A percentile compares a stretch with the other conserved stretches of the same genome.
These are phyloP conservation scores for Thalassiosira allenii DNA, from an alignment of 352 stramenopile species.

Conservation along the genomic window DNA sequence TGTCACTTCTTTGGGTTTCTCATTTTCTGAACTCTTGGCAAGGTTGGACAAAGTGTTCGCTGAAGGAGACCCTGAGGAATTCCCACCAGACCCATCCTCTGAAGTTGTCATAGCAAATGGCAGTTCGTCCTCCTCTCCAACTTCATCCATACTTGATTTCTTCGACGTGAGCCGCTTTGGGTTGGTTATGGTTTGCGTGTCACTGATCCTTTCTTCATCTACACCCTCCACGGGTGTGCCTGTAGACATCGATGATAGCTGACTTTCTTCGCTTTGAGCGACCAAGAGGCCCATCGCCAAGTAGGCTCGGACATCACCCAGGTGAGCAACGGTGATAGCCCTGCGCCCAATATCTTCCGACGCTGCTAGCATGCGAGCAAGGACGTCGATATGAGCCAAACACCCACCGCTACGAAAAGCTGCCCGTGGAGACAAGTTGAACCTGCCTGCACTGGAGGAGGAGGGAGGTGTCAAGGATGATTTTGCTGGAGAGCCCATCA, in stretches of 20 bases:
- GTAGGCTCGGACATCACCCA: conserved; percentile 83
- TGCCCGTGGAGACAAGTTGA: conserved; percentile 49
- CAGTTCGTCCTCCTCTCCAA: conserved; percentile 77
- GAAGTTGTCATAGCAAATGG: conserved; percentile 81
- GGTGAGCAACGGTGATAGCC: conserved; percentile 83
- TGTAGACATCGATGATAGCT: conserved; percentile 69
- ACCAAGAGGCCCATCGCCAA: conserved; percentile 78
- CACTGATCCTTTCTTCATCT: conserved; percentile 65
- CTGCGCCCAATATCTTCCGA: conserved; percentile 84
- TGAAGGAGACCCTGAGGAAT: conserved; percentile 42
- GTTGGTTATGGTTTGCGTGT: conserved; percentile 19
- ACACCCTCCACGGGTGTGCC: conserved; percentile 80
- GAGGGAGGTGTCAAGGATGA: conserved; percentile 28
- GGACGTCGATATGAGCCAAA: conserved; percentile 71
- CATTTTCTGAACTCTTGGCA: conserved; percentile 44
- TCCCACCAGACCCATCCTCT: conserved; percentile 54
- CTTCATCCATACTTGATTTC: conserved; percentile 48
- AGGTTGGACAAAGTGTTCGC: conserved; percentile 41
- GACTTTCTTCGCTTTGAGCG: conserved; percentile 50
- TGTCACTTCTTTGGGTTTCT: conserved; percentile 40
- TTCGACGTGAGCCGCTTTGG: conserved; percentile 25
- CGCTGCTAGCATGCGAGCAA: conserved; percentile 78
- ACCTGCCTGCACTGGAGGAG: conserved; percentile 35
- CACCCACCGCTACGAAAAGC: conserved; percentile 53
- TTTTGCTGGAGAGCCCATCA: conserved; percentile 54